phyloP scores from a whole-genome alignment of 2,329 filamentous ascomycete genomes.

The Diaporthe caulivora region DNA sequence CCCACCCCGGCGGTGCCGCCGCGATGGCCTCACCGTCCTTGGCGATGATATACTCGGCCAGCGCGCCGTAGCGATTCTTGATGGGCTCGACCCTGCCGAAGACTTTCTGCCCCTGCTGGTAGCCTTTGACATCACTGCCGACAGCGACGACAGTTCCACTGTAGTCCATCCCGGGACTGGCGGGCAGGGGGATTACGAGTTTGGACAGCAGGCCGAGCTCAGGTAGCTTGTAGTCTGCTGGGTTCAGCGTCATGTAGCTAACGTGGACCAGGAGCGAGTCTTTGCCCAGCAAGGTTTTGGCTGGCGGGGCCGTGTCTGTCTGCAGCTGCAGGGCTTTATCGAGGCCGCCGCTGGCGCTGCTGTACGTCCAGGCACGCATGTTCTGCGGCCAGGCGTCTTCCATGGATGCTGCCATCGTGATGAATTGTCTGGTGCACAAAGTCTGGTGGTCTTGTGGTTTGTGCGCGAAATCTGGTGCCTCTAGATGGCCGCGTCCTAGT shows the following conservation, averaged over 20 bases:
- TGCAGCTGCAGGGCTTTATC: constrained; percentile 66
- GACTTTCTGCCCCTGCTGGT: constrained; percentile 56
- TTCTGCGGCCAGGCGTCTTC: constrained; percentile 40
- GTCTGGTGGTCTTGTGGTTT: neutral
- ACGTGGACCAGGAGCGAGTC: constrained; percentile 68
- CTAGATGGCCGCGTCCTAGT: no score
- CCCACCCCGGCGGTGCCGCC: constrained; percentile 57
- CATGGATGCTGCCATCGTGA: constrained; percentile 21
- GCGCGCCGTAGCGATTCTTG: constrained; percentile 49
- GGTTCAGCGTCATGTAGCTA: constrained; percentile 67
- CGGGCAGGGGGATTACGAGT: constrained; percentile 54
- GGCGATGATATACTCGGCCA: constrained; percentile 53
- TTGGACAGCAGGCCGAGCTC: constrained; percentile 60
- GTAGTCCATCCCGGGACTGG: constrained; percentile 64
- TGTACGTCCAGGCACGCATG: constrained; percentile 73
- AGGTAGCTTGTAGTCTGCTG: constrained; percentile 73
- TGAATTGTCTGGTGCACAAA: neutral
- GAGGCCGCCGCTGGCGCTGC: constrained; percentile 56
- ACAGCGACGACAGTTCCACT: constrained; percentile 57
- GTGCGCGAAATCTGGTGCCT: no score
- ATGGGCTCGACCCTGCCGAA: constrained; percentile 53
- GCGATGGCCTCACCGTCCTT: constrained; percentile 48
- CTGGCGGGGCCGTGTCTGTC: constrained; percentile 55
- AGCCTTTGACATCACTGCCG: constrained; percentile 46
- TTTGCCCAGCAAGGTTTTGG: constrained; percentile 49